A percentile compares a stretch with the other conserved stretches of the same genome.
phyloP scores from a whole-genome alignment of 768 basidiomycete genomes.

The Tricholoma furcatifolium region DNA sequence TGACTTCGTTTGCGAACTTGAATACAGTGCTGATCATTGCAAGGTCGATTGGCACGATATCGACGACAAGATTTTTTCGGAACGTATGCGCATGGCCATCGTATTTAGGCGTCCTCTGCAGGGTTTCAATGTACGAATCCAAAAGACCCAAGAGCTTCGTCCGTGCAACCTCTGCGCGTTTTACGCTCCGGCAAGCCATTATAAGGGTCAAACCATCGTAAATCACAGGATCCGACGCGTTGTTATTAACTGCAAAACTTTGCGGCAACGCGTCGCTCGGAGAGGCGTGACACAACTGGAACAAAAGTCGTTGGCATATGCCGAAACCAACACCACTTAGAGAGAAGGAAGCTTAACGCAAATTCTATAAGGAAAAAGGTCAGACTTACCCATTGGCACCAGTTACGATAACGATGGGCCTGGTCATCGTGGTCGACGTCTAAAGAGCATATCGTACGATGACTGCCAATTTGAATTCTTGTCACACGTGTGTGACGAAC shows the following conservation, averaged over 20 bases:
- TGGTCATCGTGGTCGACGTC: slow-evolving; percentile 24
- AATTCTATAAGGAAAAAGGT: neutral
- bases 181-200: slow-evolving; percentile 73
- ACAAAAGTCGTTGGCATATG: slow-evolving; percentile 75
- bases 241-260: slow-evolving; percentile 25
- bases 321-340: slow-evolving; percentile 81
- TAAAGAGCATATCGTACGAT: slow-evolving; percentile 18
- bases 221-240: neutral
- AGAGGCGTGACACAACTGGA: slow-evolving; percentile 53
- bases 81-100: slow-evolving; percentile 59
- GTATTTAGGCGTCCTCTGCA: slow-evolving; percentile 34
- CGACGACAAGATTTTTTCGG: slow-evolving; percentile 55
- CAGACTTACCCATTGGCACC: slow-evolving; percentile 63
- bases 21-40: slow-evolving; percentile 59
- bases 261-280: slow-evolving; percentile 54
- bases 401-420: slow-evolving; percentile 62
- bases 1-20: slow-evolving; percentile 55
- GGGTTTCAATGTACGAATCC: slow-evolving; percentile 48
- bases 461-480: neutral
- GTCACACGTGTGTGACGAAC: slow-evolving; percentile 14
- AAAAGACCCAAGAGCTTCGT: slow-evolving; percentile 50
- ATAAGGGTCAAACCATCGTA: slow-evolving; percentile 68
- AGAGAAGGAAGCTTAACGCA: neutral
- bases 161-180: slow-evolving; percentile 63
- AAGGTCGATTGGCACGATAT: slow-evolving; percentile 66